Evolutionary conservation across 352 stramenopile genomes (phyloP).

Genomic region (Pythium coloratum): DNA sequence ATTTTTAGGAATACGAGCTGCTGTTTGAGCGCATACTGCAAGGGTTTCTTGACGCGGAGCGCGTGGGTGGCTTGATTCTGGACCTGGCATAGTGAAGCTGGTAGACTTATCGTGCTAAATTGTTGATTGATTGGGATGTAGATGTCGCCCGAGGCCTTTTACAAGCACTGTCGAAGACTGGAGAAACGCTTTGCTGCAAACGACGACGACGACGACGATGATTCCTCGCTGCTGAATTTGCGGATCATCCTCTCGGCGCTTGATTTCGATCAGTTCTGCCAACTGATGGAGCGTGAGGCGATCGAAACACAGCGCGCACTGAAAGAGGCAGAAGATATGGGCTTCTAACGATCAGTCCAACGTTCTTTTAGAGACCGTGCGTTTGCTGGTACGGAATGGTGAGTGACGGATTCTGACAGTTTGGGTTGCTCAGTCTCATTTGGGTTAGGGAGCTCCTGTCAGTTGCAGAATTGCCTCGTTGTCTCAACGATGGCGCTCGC

Average conservation of each 20-base stretch:
- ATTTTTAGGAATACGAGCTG: constrained; percentile 44
- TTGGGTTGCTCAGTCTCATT: too few species aligned
- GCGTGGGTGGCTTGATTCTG: constrained; percentile 18
- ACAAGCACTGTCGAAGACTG: constrained; percentile 44
- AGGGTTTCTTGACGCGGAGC: constrained; percentile 44
- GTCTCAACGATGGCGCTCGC: too few species aligned
- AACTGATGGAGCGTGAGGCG: constrained; percentile 50
- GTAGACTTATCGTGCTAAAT: too few species aligned
- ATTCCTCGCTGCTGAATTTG: constrained; percentile 41
- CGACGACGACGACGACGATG: constrained; percentile 5
- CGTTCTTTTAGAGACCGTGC: background rate
- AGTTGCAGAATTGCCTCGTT: too few species aligned
- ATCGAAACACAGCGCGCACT: constrained; percentile 46
- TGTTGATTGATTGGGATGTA: constrained; percentile 1
- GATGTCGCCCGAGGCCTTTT: constrained; percentile 50
- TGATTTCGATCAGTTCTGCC: constrained; percentile 56
- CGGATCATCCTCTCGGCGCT: constrained; percentile 50
- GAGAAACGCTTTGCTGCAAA: constrained; percentile 30
- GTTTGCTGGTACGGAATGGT: background rate
- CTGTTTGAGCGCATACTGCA: constrained; percentile 47
- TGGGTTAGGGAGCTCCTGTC: too few species aligned
- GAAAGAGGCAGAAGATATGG: constrained; percentile 59
- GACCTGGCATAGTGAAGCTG: too few species aligned
- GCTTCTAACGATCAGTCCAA: constrained; percentile 30
- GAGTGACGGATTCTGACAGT: too few species aligned